Base-by-base conservation (phyloP, 1,284 basidiomycete species). In the Crucibulum parvulum region DNA sequence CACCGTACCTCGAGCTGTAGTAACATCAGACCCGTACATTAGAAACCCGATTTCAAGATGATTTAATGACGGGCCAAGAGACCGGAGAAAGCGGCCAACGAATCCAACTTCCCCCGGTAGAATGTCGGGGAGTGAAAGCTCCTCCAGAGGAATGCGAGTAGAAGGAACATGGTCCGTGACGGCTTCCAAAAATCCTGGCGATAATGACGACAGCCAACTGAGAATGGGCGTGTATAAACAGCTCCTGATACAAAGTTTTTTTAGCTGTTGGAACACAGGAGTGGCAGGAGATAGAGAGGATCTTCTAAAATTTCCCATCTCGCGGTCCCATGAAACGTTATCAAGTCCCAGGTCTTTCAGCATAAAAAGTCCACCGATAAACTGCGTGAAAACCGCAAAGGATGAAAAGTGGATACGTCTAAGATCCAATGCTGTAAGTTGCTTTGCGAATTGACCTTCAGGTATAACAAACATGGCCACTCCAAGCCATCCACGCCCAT, bases 21-120 rank as follows among this genome's bases (percentile, higher is more conserved):
- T 35, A 11, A 45, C 37, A 55, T 63, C 59, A 45, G 51, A 48
- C 48, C 61, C 63, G 45, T 66, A 59, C 1, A 55, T 59, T 50
- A 70, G 34, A 46, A 75, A 67, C 7, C 75, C 74, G 16, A 75
- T 43, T 37, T 75, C 74, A 0, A 76, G 51, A 57, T 68, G 60
- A 50, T 69, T 66, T 38, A 77, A 59, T 10, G 66, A 64, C n/a
- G 69, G 62, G 24, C 68, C 67, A 51, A 74, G 57, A 16, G 58
- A 58, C 37, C 55, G 59, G 6, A 75, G 37, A 35, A 73, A 63
- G 34, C 43, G 36, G 6, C 67, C 63, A 16, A 74, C 45, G 10
- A 65, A 11, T 16, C 59, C 9, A 24, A 62, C 60, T 57, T 75
- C 75, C 56, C 58, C 58, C 55, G 68, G 66, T 51, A 72, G 63